Conservation (phyloP, 2,329 filamentous ascomycete genomes). For the Aspergillus fijiensis region DNA sequence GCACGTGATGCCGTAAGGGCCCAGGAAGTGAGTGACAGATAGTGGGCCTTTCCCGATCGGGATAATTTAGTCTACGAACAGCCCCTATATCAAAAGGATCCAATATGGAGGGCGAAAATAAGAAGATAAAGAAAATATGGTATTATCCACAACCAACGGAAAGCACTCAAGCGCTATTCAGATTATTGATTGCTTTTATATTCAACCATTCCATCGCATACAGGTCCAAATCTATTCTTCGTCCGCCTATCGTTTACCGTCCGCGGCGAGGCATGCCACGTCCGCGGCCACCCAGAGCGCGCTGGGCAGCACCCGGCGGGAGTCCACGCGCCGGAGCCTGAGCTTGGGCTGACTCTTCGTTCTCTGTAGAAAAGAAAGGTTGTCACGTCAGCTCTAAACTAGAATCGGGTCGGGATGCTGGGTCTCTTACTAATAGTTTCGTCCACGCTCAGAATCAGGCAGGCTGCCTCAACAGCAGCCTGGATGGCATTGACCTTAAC, state of each 20-base stretch:
- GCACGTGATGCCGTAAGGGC: neutral
- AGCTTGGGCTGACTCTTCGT: constrained; percentile 85
- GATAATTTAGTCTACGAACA: too few species aligned
- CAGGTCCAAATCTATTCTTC: constrained; percentile 16
- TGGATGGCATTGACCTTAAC: constrained; percentile 98
- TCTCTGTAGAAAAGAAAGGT: constrained; percentile 51
- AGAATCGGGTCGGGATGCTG: neutral
- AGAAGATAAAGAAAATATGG: neutral
- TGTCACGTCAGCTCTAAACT: constrained; percentile 16
- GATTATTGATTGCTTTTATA: constrained; percentile 10
- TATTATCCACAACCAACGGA: neutral
- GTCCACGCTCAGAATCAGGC: constrained; percentile 92
- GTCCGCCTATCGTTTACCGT: constrained; percentile 21
- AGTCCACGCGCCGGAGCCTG: constrained; percentile 75
- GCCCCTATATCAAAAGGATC: too few species aligned
- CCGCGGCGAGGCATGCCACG: constrained; percentile 72
- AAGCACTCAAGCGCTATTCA: neutral
- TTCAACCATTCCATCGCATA: constrained; percentile 9
- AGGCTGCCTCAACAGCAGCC: constrained; percentile 91
- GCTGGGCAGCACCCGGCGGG: constrained; percentile 80
- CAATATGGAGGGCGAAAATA: too few species aligned
- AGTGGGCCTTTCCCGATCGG: neutral
- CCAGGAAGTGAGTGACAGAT: neutral
- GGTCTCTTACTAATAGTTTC: constrained; percentile 79
- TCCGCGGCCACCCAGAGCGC: constrained; percentile 81